Conservation (phyloP, 306 rosid species). For the Phaseolus lunatus region DNA sequence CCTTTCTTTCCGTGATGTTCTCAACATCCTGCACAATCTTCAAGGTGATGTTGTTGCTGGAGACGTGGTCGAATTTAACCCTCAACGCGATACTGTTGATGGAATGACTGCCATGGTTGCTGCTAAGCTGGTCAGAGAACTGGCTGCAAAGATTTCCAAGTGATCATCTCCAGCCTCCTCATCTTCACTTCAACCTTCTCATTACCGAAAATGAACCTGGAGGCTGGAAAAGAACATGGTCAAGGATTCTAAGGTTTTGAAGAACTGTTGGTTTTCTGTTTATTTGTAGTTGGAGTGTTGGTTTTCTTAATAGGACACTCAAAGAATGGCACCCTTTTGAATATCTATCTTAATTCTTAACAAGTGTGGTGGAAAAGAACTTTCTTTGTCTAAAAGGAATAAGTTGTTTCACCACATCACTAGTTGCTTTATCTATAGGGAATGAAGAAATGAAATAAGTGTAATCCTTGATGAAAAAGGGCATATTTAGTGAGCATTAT, state of each 20-base stretch:
- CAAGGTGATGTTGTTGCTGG: conserved; percentile 85
- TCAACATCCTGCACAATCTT: conserved; percentile 92
- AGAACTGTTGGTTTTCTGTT: not conserved
- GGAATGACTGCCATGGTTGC: conserved; percentile 99
- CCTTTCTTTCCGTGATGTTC: conserved; percentile 87
- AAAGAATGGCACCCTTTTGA: too few species aligned
- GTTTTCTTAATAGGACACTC: too few species aligned
- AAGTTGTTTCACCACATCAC: too few species aligned
- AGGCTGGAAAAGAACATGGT: not conserved
- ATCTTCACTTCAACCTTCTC: conserved; percentile 8
- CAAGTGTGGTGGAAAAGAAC: too few species aligned
- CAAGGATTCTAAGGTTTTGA: not conserved
- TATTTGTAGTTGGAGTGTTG: not conserved
- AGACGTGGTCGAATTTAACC: conserved; percentile 92
- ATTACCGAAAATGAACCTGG: not conserved
- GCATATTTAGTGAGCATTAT: too few species aligned
- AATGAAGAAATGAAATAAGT: too few species aligned
- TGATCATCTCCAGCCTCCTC: conserved; percentile 36
- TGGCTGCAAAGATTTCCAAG: conserved; percentile 86
- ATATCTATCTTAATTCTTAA: too few species aligned
- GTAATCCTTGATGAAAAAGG: too few species aligned
- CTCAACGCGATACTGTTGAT: conserved; percentile 92
- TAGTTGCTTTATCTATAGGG: too few species aligned
- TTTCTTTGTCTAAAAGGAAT: too few species aligned
- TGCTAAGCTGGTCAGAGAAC: conserved; percentile 92